Base-by-base conservation (phyloP, 2,329 filamentous ascomycete genomes). In the Colletotrichum sp. region DNA sequence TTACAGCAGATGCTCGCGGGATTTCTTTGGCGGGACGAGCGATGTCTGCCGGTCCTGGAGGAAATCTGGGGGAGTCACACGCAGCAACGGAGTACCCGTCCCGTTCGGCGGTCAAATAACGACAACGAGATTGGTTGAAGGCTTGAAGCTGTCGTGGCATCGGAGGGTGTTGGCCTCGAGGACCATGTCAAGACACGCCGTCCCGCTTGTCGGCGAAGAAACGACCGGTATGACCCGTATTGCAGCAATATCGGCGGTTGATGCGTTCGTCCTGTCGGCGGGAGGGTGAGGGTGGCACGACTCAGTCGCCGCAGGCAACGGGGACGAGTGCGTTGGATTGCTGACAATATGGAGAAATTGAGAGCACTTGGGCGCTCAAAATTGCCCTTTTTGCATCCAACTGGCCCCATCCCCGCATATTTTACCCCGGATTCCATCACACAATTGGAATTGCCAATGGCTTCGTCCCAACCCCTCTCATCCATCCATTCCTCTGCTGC, bases 1-100 rank as follows among this genome's bases (percentile, higher is more conserved):
- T 30, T 78, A 70, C 68, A 58, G 28, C 71, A 55, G 10, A 43
- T 75, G 16, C 58, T 77, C 6, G 30, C 36, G 25, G 39, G 61
- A 6, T 78, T 77, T 22, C 72, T 78, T n/a, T 78, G 75, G 75
- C 65, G 60, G 22, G 77, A 78, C 30, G 56, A 94, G 60, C 34
- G 64, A 7, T 77, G 76, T 27, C 34, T 65, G 27, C 61, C 71
- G 43, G 71, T 61, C 25, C 68, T 77, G 18, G 71, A 77, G 18
- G 68, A 77, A 13, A 16, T 56, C 16, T 76, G 73, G 74, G 56
- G 72, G 22, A 36, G 36, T 9, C 36, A 61, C 30, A 71, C 61
- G 36, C 66, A 67, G 62, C 8, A 30, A 30, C 39, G 18, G 39
- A 52, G 43, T 25, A 52, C 27, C 22, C 36, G 9, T 52, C 18